Evolutionary conservation across 805 yeast species (phyloP).

Genomic region (Cyberlindnera lachancei): DNA sequence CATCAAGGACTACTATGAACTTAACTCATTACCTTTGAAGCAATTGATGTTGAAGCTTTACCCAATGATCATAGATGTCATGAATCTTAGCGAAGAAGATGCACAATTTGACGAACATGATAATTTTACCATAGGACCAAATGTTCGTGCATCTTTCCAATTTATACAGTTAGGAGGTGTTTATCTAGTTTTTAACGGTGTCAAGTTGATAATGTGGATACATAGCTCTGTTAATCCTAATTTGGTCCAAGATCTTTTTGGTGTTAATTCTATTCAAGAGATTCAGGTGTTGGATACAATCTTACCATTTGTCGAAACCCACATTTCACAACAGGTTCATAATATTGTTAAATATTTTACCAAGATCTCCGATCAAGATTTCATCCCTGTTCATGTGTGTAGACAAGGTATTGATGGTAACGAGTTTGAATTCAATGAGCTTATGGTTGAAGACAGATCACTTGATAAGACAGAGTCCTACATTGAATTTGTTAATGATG

Average conservation of each 20-base stretch:
- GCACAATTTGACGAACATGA: slow-evolving; percentile 37
- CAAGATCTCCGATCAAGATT: slow-evolving; percentile 29
- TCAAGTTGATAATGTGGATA: slow-evolving; percentile 51
- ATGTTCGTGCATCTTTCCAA: slow-evolving; percentile 35
- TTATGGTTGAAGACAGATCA: slow-evolving; percentile 68
- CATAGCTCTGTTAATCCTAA: slow-evolving; percentile 61
- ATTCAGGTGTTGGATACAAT: slow-evolving; percentile 31
- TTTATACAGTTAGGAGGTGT: slow-evolving; percentile 60
- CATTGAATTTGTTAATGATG: slow-evolving; percentile 55
- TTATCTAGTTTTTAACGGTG: slow-evolving; percentile 69
- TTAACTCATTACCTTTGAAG: slow-evolving; percentile 48
- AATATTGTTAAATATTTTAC: slow-evolving; percentile 54
- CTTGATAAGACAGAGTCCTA: slow-evolving; percentile 48
- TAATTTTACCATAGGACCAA: slow-evolving; percentile 42
- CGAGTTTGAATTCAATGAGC: slow-evolving; percentile 37
- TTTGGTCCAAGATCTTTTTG: slow-evolving; percentile 70
- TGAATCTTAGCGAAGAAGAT: slow-evolving; percentile 53
- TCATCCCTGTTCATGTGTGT: slow-evolving; percentile 48
- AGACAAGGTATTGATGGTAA: slow-evolving; percentile 56
- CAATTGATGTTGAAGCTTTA: slow-evolving; percentile 60
- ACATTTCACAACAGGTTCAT: slow-evolving; percentile 59
- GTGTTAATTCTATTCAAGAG: slow-evolving; percentile 33
- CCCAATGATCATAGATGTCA: slow-evolving; percentile 74
- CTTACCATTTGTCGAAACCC: slow-evolving; percentile 65
- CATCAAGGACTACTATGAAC: slow-evolving; percentile 40